phyloP scores from a whole-genome alignment of 768 basidiomycete genomes.

The Austroboletus festivus region DNA sequence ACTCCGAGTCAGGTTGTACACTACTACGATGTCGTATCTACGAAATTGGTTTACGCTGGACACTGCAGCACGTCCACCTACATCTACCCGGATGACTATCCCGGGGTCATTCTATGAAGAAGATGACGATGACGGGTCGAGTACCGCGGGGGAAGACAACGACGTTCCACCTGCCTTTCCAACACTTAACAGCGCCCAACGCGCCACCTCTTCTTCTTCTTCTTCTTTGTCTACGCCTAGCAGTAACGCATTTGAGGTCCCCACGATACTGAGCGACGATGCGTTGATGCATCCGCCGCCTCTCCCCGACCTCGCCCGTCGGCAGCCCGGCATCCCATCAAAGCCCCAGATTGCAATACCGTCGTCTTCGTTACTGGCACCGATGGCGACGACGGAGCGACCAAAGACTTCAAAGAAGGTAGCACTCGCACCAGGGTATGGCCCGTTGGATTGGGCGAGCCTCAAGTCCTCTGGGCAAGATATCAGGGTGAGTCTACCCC shows the following conservation, averaged over 20 bases:
- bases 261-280: slow-evolving; percentile 42
- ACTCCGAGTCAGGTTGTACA: too few relatives aligned
- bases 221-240: slow-evolving; percentile 12
- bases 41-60: slow-evolving; percentile 53
- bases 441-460: slow-evolving; percentile 91
- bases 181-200: slow-evolving; percentile 66
- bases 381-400: slow-evolving; percentile 59
- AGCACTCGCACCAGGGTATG: slow-evolving; percentile 85
- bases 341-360: slow-evolving; percentile 19
- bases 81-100: slow-evolving; percentile 5
- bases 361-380: slow-evolving; percentile 51
- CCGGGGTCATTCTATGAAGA: slow-evolving; percentile 23
- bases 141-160: slow-evolving; percentile 41
- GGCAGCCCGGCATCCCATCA: slow-evolving; percentile 27
- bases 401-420: slow-evolving; percentile 75
- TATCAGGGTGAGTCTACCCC: slow-evolving; percentile 55
- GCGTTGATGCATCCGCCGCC: slow-evolving; percentile 53
- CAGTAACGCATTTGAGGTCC: slow-evolving; percentile 8
- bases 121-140: slow-evolving; percentile 38
- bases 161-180: slow-evolving; percentile 76
- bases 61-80: slow-evolving; percentile 9
- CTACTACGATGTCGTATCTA: slow-evolving; percentile 45
- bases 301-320: slow-evolving; percentile 39
- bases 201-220: slow-evolving; percentile 35
- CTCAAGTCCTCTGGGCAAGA: slow-evolving; percentile 79